Evolutionary conservation across 2,329 filamentous ascomycete species (phyloP).

Genomic region (Dactylellina parvicollis): DNA sequence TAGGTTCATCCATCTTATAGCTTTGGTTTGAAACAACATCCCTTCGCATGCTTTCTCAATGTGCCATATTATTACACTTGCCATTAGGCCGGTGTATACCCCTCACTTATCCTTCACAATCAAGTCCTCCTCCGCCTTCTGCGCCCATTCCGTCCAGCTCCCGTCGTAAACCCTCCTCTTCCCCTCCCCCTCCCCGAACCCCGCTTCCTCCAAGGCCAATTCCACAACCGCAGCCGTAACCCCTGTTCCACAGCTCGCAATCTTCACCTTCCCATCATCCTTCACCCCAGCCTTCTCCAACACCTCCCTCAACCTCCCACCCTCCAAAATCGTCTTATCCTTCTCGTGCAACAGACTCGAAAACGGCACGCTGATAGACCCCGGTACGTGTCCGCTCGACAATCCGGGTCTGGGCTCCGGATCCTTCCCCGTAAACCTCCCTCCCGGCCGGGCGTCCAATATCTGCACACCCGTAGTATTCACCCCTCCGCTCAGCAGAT

Average conservation of each 20-base stretch:
- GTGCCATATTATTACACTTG: too few species aligned
- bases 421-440: conserved; percentile 82
- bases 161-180: conserved; percentile 87
- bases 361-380: conserved; percentile 84
- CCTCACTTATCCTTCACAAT: conserved; percentile 52
- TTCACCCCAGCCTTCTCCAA: conserved; percentile 85
- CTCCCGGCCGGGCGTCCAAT: conserved; percentile 82
- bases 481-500: conserved; percentile 73
- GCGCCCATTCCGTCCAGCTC: conserved; percentile 77
- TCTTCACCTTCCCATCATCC: conserved; percentile 76
- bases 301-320: conserved; percentile 75
- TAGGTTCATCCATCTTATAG: neutral
- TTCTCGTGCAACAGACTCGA: conserved; percentile 80
- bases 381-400: conserved; percentile 89
- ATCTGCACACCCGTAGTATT: conserved; percentile 85
- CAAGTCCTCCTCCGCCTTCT: conserved; percentile 28
- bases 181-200: conserved; percentile 71
- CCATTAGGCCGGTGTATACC: too few species aligned
- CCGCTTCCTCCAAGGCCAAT: conserved; percentile 81
- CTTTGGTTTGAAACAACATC: too few species aligned
- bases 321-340: conserved; percentile 80
- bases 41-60: too few species aligned
- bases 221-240: conserved; percentile 94
- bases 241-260: conserved; percentile 90
- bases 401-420: conserved; percentile 82